Percentiles rank a stretch among this genome's conserved stretches.
phyloP scores from a whole-genome alignment of 257 asterid genomes.

The Nicotiana tomentosiformis region DNA sequence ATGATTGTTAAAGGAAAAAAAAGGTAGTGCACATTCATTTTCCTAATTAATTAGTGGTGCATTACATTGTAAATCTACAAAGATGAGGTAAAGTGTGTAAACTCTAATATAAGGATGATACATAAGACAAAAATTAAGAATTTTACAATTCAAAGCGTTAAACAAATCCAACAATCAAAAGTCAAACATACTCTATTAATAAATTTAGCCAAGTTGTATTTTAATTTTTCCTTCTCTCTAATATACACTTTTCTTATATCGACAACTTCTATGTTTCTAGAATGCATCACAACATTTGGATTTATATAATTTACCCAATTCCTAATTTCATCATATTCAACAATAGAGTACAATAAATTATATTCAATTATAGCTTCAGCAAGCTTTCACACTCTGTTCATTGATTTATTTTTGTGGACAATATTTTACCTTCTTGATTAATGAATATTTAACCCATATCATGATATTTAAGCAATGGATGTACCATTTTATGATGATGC shows the following conservation, averaged over 20 bases:
- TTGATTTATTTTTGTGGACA: neutral
- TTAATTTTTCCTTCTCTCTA: slow-evolving; percentile 2
- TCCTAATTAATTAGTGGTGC: too few relatives aligned
- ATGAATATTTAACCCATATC: slow-evolving; percentile 2
- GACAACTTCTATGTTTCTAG: neutral
- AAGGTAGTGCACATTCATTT: too few relatives aligned
- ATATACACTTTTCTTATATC: neutral
- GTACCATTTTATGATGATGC: neutral
- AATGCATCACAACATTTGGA: neutral
- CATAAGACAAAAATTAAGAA: too few relatives aligned
- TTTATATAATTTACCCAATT: neutral
- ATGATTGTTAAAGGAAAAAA: too few relatives aligned
- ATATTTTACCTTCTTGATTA: slow-evolving; percentile 10
- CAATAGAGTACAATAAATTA: neutral
- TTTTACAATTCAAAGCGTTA: too few relatives aligned
- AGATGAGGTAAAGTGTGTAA: too few relatives aligned
- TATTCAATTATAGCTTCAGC: neutral
- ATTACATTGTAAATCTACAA: too few relatives aligned
- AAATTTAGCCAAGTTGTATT: neutral
- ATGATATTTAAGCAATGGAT: neutral
- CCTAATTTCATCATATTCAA: slow-evolving; percentile 4
- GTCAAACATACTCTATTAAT: neutral
- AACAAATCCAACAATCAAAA: neutral
- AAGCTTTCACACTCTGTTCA: neutral
- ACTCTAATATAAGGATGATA: too few relatives aligned